Evolutionary conservation across 164 flowering plant genomes (phyloP).

Genomic region (Piper longum): DNA sequence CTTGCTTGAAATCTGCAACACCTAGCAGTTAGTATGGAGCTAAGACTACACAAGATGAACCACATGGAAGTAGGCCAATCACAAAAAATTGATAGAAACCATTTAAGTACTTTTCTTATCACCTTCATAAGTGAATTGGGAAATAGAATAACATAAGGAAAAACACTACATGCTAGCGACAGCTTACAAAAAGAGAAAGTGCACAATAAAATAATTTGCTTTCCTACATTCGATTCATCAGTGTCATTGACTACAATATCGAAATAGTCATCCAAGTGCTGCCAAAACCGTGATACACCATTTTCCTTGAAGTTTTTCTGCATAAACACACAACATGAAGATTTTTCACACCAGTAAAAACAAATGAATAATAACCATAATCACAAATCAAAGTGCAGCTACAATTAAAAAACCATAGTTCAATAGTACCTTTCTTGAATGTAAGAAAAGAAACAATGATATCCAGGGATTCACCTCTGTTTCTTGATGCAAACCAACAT

Average conservation of each 20-base stretch:
- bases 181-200: background rate
- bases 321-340: background rate
- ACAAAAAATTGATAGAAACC: background rate
- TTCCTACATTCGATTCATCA: conserved; percentile 15
- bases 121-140: background rate
- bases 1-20: too few species aligned
- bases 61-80: background rate
- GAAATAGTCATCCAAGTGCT: conserved; percentile 43
- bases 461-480: too few species aligned
- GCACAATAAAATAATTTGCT: background rate
- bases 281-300: conserved; percentile 64
- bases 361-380: too few species aligned
- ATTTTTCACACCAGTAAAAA: background rate
- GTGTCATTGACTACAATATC: conserved; percentile 13
- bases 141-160: background rate
- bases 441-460: too few species aligned
- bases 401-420: too few species aligned
- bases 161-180: background rate
- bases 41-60: too few species aligned
- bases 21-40: too few species aligned
- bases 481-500: too few species aligned
- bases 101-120: background rate
- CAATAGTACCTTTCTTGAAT: too few species aligned
- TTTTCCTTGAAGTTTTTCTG: conserved; percentile 61
- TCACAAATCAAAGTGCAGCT: background rate